phyloP scores from a whole-genome alignment of 257 asterid genomes.

The Solanum stenotomum region DNA sequence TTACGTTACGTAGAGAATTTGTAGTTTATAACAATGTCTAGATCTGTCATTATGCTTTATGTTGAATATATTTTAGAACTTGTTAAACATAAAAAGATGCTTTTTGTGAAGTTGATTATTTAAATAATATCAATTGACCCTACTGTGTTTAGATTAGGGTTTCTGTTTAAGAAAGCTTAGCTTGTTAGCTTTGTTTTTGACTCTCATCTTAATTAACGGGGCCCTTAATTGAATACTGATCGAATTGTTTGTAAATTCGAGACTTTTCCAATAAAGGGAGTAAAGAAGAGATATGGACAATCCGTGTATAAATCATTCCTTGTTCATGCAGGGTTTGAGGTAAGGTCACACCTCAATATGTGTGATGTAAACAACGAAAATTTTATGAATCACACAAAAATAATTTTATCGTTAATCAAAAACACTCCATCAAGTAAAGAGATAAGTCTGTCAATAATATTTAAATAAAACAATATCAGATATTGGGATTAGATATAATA shows the following conservation, averaged over 20 bases:
- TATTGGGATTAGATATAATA: not conserved
- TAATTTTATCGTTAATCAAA: not conserved
- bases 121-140: not conserved
- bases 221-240: not conserved
- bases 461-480: not conserved
- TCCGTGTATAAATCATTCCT: not conserved
- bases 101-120: not conserved
- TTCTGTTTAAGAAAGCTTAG: not conserved
- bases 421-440: not conserved
- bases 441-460: not conserved
- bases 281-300: not conserved
- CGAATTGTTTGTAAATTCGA: not conserved
- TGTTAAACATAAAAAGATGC: not conserved
- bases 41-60: not conserved
- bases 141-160: not conserved
- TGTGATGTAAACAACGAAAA: no score
- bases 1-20: not conserved
- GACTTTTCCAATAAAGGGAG: not conserved
- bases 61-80: not conserved
- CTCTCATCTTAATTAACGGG: not conserved
- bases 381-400: no score
- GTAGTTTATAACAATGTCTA: not conserved
- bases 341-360: not conserved
- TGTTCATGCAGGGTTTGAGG: not conserved
- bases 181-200: not conserved